Evolutionary conservation across 768 basidiomycete species (phyloP).

Genomic region (Phlebiopsis flavidoalba): DNA sequence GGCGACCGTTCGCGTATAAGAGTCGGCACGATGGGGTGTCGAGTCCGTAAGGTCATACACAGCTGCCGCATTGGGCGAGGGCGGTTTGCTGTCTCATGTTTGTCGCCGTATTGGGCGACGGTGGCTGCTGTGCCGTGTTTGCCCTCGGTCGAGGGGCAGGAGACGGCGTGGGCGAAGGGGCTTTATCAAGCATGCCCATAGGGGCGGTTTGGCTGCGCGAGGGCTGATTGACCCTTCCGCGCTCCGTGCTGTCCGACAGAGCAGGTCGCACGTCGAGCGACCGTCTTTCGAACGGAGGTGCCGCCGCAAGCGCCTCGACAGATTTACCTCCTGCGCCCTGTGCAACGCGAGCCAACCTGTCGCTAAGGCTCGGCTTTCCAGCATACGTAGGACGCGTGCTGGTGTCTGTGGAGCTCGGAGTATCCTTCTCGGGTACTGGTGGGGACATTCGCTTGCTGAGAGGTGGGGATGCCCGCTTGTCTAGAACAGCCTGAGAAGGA

Average conservation of each 20-base stretch:
- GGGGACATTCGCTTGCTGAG: background rate
- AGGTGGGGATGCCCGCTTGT: conserved; percentile 11
- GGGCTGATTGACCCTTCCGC: conserved; percentile 12
- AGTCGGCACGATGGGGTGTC: conserved; percentile 26
- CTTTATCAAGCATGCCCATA: conserved; percentile 7
- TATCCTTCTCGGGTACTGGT: conserved; percentile 3
- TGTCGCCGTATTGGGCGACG: too few relatives aligned
- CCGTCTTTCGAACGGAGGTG: conserved; percentile 5
- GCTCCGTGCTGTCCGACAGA: conserved; percentile 6
- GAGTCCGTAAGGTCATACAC: conserved; percentile 18
- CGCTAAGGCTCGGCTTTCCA: conserved; percentile 22
- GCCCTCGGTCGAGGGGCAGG: conserved; percentile 12
- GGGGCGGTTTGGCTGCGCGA: conserved; percentile 23
- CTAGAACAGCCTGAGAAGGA: conserved; percentile 8
- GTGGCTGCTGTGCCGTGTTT: background rate
- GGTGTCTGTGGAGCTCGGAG: background rate
- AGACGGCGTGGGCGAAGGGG: conserved; percentile 13
- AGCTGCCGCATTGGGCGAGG: conserved; percentile 24
- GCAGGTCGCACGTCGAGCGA: conserved; percentile 9
- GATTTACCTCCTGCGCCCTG: conserved; percentile 14
- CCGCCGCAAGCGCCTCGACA: conserved; percentile 7
- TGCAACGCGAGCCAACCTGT: conserved; percentile 22
- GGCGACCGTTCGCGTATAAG: conserved; percentile 27
- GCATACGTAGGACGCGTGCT: conserved; percentile 11
- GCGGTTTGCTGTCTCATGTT: background rate